These are phyloP conservation scores for Solanum aculeatissimum DNA, from an alignment of 305 asterid species.

Conservation along the genomic window DNA sequence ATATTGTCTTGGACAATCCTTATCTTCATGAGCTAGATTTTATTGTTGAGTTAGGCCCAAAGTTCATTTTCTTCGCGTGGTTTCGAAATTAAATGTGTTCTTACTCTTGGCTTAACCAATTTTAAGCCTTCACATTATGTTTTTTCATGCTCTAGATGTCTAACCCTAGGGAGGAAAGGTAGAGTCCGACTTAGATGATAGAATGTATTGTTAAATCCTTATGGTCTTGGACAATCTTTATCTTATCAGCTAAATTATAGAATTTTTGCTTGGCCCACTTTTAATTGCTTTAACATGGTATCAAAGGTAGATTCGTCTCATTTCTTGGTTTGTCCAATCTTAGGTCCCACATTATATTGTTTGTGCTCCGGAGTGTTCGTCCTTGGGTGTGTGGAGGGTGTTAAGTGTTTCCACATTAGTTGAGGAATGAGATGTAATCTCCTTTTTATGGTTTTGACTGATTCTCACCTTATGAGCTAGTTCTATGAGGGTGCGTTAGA, in stretches of 20 bases:
- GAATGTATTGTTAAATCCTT: not conserved
- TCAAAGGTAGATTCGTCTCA: not conserved
- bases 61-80: not conserved
- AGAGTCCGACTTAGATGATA: not conserved
- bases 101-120: not conserved
- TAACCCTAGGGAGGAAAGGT: not conserved
- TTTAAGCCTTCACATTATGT: not conserved
- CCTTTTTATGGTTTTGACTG: not conserved
- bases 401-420: not conserved
- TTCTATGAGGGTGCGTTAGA: not conserved
- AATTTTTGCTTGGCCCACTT: not conserved
- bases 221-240: not conserved
- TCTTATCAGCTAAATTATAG: not conserved
- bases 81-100: not conserved
- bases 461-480: not conserved
- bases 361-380: not conserved
- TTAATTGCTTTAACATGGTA: not conserved
- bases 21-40: not conserved
- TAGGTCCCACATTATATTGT: not conserved
- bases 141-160: not conserved
- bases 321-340: not conserved
- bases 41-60: not conserved
- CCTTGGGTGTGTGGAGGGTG: not conserved
- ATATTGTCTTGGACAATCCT: not conserved
- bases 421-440: not conserved